Base-by-base conservation (phyloP, 441 rosid genomes). In the Adansonia madagascariensis region DNA sequence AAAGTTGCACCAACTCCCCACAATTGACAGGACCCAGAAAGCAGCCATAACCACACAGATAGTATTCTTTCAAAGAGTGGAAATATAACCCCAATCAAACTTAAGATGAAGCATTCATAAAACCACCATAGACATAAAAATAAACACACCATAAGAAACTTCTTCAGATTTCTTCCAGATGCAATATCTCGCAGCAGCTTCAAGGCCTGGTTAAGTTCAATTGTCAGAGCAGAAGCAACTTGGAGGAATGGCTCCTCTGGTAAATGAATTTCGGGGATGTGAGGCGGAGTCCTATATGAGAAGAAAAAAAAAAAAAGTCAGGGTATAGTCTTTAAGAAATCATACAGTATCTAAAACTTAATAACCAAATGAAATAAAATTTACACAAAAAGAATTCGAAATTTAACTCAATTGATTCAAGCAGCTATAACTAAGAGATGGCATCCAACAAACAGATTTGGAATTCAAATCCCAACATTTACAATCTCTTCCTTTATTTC, bases 1-100 rank as follows among this genome's bases (percentile, higher is more conserved):
- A 93, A 95, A 95, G 75, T 90, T 89, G 89, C 84, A 90, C 86
- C 94, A 89, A 50, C 85, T 88, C 5, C 98, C 98, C 77, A 93
- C 91, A 53, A 89, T 82, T n/a, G 98, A 95, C 52, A 47, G 12
- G 52, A 86, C 52, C 47, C 15, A 68, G 24, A 5, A 73, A 77
- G 57, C 49, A 66, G 35, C 41, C 35, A 71, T 39, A 53, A 47
- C 52, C 52, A 47, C 9, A 47, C 3, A 8, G 52, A 47, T 47
- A 47, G 52, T 12, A 10, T 47, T 47, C 52, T 47, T 47, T 47
- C 11, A 47, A 47, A 47, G 52, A 47, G 52, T 47, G 52, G 52
- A 12, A 47, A 47, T 53, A 50, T 76, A 31, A 59, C 6, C 15
- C 56, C 15, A 1, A 52, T 12, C 55, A 10, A 60, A 79, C 27